These are phyloP conservation scores for Fusarium fujikuroi DNA, from an alignment of 2,329 filamentous ascomycete genomes.

Conservation along the genomic window DNA sequence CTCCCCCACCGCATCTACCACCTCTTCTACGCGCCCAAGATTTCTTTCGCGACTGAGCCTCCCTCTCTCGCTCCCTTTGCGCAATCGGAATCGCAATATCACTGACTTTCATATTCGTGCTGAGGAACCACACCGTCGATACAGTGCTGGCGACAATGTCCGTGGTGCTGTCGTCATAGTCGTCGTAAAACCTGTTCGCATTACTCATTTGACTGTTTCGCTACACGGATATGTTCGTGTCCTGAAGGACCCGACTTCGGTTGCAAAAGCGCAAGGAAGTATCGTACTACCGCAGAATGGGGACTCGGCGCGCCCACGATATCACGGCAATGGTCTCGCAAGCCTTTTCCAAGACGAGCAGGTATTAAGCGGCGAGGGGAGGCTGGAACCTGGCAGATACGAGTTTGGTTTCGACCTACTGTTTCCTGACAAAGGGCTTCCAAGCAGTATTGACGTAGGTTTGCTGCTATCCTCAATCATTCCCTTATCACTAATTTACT, in stretches of 20 bases:
- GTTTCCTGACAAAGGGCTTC: slow-evolving; percentile 75
- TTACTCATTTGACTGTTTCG: slow-evolving; percentile 83
- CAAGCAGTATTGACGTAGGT: slow-evolving; percentile 95
- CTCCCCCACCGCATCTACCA: slow-evolving; percentile 39
- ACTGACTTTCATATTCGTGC: slow-evolving; percentile 82
- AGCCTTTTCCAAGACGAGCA: slow-evolving; percentile 85
- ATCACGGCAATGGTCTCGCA: slow-evolving; percentile 81
- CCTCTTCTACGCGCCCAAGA: slow-evolving; percentile 45
- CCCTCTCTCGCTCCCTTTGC: slow-evolving; percentile 61
- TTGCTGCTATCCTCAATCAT: not conserved
- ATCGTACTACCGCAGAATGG: slow-evolving; percentile 55
- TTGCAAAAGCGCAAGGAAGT: slow-evolving; percentile 60
- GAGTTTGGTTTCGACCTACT: slow-evolving; percentile 82
- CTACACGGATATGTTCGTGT: slow-evolving; percentile 84
- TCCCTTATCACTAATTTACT: slow-evolving; percentile 15
- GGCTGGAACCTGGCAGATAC: slow-evolving; percentile 77
- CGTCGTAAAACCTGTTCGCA: slow-evolving; percentile 77
- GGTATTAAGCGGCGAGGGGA: slow-evolving; percentile 81
- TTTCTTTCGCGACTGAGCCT: slow-evolving; percentile 65
- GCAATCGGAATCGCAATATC: slow-evolving; percentile 70
- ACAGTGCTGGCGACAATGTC: slow-evolving; percentile 79
- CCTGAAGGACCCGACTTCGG: slow-evolving; percentile 74
- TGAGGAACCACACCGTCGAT: slow-evolving; percentile 81
- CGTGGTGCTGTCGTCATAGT: slow-evolving; percentile 78
- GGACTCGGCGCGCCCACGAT: slow-evolving; percentile 59